phyloP scores from a whole-genome alignment of 345 rosid species.

The Acer campestre region DNA sequence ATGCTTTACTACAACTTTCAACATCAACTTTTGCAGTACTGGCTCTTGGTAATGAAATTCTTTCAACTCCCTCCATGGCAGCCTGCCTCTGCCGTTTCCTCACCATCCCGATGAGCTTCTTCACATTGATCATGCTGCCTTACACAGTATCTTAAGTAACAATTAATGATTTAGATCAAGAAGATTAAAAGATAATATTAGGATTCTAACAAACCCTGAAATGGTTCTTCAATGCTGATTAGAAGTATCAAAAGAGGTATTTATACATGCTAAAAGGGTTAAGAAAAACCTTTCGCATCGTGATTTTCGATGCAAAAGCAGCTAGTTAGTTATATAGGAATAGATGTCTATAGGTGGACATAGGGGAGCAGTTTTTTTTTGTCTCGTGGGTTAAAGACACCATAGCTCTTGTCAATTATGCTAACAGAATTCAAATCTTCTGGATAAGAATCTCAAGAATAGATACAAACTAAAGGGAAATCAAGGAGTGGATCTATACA shows the following conservation, averaged over 20 bases:
- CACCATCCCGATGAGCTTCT: constrained; percentile 30
- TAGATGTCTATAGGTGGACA: neutral
- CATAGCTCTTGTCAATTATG: too few species aligned
- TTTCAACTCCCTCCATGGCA: constrained; percentile 4
- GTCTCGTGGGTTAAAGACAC: neutral
- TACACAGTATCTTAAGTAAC: too few species aligned
- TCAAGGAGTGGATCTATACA: neutral
- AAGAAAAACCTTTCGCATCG: neutral
- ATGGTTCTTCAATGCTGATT: neutral
- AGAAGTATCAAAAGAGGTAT: neutral
- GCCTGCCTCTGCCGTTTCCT: constrained; percentile 29
- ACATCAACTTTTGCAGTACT: neutral
- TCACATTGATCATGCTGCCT: constrained; percentile 26
- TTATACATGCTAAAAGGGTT: neutral
- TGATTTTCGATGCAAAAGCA: neutral
- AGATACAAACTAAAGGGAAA: neutral
- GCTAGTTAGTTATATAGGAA: neutral
- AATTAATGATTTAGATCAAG: neutral
- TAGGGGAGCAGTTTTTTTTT: neutral
- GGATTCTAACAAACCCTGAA: neutral
- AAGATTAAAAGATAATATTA: neutral
- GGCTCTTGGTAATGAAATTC: constrained; percentile 20
- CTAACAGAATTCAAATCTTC: too few species aligned
- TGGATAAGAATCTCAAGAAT: neutral
- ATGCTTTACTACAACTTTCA: neutral